phyloP scores from a whole-genome alignment of 1,139 yeast species.

The Debaryomyces singareniensis region DNA sequence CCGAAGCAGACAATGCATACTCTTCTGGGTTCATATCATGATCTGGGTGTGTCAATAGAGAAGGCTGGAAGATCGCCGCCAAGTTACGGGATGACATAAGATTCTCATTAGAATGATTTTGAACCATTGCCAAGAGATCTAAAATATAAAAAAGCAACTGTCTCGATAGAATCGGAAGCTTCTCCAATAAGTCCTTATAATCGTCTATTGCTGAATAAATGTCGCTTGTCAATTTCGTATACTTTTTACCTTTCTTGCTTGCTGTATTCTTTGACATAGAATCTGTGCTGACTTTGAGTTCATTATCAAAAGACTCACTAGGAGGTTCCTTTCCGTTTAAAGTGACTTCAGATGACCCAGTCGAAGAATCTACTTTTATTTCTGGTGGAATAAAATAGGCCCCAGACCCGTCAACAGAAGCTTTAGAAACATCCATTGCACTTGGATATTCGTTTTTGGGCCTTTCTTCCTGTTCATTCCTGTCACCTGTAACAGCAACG shows the following conservation, averaged over 20 bases:
- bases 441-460: constrained; percentile 2
- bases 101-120: constrained; percentile 69
- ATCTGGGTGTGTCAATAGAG: constrained; percentile 82
- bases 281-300: neutral
- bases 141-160: constrained; percentile 84
- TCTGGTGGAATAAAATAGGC: constrained; percentile 17
- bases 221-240: constrained; percentile 46
- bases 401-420: constrained; percentile 10
- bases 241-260: constrained; percentile 27
- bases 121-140: constrained; percentile 82
- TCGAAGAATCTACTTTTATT: neutral
- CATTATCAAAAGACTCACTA: neutral
- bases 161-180: constrained; percentile 63
- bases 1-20: constrained; percentile 80
- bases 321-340: constrained; percentile 1
- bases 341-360: neutral
- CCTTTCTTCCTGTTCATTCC: neutral
- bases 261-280: constrained; percentile 3
- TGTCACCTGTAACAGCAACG: neutral
- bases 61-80: constrained; percentile 96
- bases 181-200: constrained; percentile 62
- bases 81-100: constrained; percentile 90
- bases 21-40: constrained; percentile 92
- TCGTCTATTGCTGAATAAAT: constrained; percentile 65
- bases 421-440: neutral